A percentile compares a stretch with the other conserved stretches of the same genome.
phyloP scores from a whole-genome alignment of 148 eudicot species.

The Fallopia convolvulus region DNA sequence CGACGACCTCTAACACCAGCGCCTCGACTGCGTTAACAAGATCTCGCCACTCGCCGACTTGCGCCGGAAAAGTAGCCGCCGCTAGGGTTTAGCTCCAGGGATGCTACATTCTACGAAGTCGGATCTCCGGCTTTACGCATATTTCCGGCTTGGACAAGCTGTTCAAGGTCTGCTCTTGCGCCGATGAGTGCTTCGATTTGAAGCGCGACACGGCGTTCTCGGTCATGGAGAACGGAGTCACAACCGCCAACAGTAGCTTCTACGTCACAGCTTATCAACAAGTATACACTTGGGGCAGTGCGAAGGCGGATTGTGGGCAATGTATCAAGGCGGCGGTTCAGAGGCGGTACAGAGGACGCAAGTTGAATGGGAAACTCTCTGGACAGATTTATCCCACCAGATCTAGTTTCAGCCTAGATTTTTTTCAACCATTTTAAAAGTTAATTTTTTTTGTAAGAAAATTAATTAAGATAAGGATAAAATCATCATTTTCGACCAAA shows the following conservation, averaged over 20 bases:
- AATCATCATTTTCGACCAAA: too few relatives aligned
- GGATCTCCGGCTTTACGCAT: slow-evolving; percentile 50
- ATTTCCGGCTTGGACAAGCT: slow-evolving; percentile 70
- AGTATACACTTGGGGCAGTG: slow-evolving; percentile 81
- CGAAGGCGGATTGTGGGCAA: slow-evolving; percentile 77
- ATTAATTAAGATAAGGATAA: too few relatives aligned
- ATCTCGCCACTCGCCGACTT: slow-evolving; percentile 57
- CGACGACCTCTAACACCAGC: slow-evolving; percentile 53
- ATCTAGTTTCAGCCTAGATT: too few relatives aligned
- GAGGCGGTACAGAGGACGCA: slow-evolving; percentile 35
- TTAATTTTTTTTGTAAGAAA: too few relatives aligned
- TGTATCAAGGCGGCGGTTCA: slow-evolving; percentile 79
- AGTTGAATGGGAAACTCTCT: slow-evolving; percentile 80
- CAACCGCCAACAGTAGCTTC: slow-evolving; percentile 43
- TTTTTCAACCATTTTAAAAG: too few relatives aligned
- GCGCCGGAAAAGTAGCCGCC: slow-evolving; percentile 54
- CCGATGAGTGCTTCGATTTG: slow-evolving; percentile 50
- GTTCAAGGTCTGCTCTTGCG: slow-evolving; percentile 53
- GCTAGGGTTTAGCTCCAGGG: slow-evolving; percentile 76
- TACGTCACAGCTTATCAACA: slow-evolving; percentile 50
- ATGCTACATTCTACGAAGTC: slow-evolving; percentile 68
- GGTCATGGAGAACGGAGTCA: slow-evolving; percentile 52
- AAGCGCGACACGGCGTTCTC: slow-evolving; percentile 64
- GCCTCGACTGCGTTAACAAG: slow-evolving; percentile 60
- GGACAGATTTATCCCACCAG: slow-evolving; percentile 51